Base-by-base conservation (phyloP, 1,284 basidiomycete genomes). In the Pisolithus thermaeus region DNA sequence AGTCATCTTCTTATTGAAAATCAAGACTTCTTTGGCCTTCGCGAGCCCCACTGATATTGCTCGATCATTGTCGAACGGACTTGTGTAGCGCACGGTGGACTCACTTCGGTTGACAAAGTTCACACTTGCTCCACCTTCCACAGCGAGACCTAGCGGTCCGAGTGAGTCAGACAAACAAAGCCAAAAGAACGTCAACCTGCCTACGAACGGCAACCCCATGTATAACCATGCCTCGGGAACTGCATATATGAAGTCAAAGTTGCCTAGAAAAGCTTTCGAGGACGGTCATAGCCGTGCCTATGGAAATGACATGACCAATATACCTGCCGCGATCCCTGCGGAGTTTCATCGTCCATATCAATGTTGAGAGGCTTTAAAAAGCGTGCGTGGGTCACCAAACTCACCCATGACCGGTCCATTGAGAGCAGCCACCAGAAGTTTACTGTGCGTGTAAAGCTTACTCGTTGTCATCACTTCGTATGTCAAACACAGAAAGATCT, bases 201-300 rank as follows among this genome's bases (percentile, higher is more conserved):
- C 84, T n/a, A 87, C 59, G 58, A 84, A 85, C 0, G 83, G 75
- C 59, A 87, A 87, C 1, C 83, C 84, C 1, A 80, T 72, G 27
- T 78, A 77, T 11, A 87, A 63, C 81, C 82, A 87, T 2, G 69
- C 74, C 51, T 75, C 70, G 1, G 81, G 80, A 54, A 86, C 64
- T n/a, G 77, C 73, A 55, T 85, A 87, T 25, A 87, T 83, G 60
- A 87, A 85, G 60, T 88, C 84, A 58, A 86, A 86, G 54, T 85
- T 77, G 1, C 84, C 84, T 23, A 87, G 67, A 58, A 85, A 79
- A 1, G 84, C 84, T 86, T 58, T 3, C 44, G 32, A 12, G 8
- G 25, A 28, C 50, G 40, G 39, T 38, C 35, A 47, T 28, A 44
- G 11, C 20, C n/a, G 25, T 4, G 23, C 4, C 11, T n/a, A 22